These are phyloP conservation scores for Diaporthe velutina DNA, from an alignment of 2,329 filamentous ascomycete genomes.

Conservation along the genomic window DNA sequence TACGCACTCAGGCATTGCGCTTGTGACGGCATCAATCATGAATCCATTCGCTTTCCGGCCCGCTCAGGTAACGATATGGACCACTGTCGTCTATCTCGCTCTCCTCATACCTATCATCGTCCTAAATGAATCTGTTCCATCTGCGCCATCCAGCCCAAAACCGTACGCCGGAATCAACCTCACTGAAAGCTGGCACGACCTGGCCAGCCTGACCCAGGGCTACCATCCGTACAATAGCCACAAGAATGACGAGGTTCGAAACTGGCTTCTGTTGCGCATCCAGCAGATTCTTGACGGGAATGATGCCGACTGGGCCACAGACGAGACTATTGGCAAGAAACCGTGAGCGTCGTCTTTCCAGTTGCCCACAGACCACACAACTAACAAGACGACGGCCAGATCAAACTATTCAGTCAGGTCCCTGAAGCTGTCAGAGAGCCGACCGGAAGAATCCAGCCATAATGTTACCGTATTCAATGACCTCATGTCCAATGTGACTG, in stretches of 20 bases:
- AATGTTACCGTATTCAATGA: constrained; percentile 83
- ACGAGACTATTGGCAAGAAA: constrained; percentile 48
- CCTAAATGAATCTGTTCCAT: constrained; percentile 82
- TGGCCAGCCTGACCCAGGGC: constrained; percentile 78
- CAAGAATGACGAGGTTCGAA: constrained; percentile 83
- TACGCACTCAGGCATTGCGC: neutral
- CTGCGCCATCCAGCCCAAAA: constrained; percentile 64
- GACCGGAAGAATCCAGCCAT: constrained; percentile 42
- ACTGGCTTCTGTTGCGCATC: constrained; percentile 81
- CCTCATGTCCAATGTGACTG: constrained; percentile 80
- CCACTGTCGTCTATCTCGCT: constrained; percentile 80
- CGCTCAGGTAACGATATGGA: constrained; percentile 84
- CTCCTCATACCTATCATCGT: constrained; percentile 79
- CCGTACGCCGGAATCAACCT: constrained; percentile 79
- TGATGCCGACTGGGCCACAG: constrained; percentile 60
- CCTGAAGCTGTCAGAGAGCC: constrained; percentile 4
- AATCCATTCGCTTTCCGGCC: constrained; percentile 84
- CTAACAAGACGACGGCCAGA: constrained; percentile 6
- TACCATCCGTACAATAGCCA: constrained; percentile 93
- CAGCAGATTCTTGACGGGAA: constrained; percentile 77
- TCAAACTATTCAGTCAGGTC: constrained; percentile 22
- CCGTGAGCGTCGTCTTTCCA: constrained; percentile 36
- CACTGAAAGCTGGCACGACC: constrained; percentile 87
- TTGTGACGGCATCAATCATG: constrained; percentile 39
- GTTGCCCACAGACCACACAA: neutral